Evolutionary conservation across 1,139 yeast species (phyloP).

Genomic region (Yamadazyma epiphylla): DNA sequence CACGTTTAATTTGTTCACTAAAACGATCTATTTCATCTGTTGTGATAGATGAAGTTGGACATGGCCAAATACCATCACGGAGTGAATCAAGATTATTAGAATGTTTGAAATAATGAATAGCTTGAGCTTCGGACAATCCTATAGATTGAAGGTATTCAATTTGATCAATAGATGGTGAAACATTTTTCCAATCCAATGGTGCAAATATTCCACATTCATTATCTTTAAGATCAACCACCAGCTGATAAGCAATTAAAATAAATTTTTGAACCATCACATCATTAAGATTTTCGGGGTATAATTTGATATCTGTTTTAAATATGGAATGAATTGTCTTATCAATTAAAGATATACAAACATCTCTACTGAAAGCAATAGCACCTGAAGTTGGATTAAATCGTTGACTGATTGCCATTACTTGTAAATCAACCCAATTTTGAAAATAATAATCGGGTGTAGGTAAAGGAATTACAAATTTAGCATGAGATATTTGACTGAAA

Average conservation of each 20-base stretch:
- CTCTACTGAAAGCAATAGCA: slow-evolving; percentile 37
- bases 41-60: slow-evolving; percentile 9
- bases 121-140: slow-evolving; percentile 43
- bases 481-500: slow-evolving; percentile 34
- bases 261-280: slow-evolving; percentile 31
- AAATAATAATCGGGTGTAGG: slow-evolving; percentile 25
- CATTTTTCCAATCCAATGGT: slow-evolving; percentile 45
- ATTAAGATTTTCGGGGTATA: slow-evolving; percentile 17
- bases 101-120: slow-evolving; percentile 34
- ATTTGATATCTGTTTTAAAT: slow-evolving; percentile 1
- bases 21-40: slow-evolving; percentile 7
- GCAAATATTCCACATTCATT: slow-evolving; percentile 17
- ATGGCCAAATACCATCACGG: slow-evolving; percentile 17
- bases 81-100: slow-evolving; percentile 18
- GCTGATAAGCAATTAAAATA: slow-evolving; percentile 26
- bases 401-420: too few relatives aligned
- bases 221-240: slow-evolving; percentile 5
- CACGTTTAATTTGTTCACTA: slow-evolving; percentile 5
- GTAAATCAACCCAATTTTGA: slow-evolving; percentile 14
- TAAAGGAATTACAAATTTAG: slow-evolving; percentile 19
- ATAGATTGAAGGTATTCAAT: slow-evolving; percentile 40
- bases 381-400: slow-evolving; percentile 22
- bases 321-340: slow-evolving; percentile 7
- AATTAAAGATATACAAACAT: slow-evolving; percentile 35
- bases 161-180: slow-evolving; percentile 50